phyloP scores from a whole-genome alignment of 345 rosid genomes.

The Eucalyptus rudis region DNA sequence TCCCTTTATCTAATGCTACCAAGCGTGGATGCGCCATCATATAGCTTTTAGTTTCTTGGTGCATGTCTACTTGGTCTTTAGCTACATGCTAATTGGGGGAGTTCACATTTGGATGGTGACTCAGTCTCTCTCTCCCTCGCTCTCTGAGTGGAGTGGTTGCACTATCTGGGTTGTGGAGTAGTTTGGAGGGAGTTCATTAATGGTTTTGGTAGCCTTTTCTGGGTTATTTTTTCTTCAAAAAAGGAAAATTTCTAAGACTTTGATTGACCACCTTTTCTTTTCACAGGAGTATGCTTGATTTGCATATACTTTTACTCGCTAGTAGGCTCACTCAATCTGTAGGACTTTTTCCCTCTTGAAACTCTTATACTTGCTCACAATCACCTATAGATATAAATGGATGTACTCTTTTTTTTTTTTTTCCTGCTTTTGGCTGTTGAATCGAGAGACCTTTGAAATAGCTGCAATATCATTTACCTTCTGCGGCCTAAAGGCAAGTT shows the following conservation, averaged over 20 bases:
- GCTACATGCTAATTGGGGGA: neutral
- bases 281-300: neutral
- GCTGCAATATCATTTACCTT: neutral
- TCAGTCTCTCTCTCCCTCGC: neutral
- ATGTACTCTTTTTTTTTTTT: neutral
- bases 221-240: neutral
- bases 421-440: neutral
- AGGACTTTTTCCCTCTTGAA: neutral
- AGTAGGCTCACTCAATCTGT: neutral
- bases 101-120: neutral
- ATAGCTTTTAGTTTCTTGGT: neutral
- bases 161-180: slow-evolving; percentile 7
- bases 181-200: slow-evolving; percentile 19
- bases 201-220: slow-evolving; percentile 17
- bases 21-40: neutral
- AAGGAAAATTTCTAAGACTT: neutral
- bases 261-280: neutral
- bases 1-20: neutral
- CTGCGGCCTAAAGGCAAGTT: neutral
- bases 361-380: neutral
- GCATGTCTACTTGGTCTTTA: neutral
- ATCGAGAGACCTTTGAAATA: neutral
- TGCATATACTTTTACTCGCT: neutral
- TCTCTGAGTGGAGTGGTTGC: slow-evolving; percentile 12
- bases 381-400: neutral